These are phyloP conservation scores for Porpolomopsis calyptriformis DNA, from an alignment of 768 basidiomycete genomes.

Conservation along the genomic window DNA sequence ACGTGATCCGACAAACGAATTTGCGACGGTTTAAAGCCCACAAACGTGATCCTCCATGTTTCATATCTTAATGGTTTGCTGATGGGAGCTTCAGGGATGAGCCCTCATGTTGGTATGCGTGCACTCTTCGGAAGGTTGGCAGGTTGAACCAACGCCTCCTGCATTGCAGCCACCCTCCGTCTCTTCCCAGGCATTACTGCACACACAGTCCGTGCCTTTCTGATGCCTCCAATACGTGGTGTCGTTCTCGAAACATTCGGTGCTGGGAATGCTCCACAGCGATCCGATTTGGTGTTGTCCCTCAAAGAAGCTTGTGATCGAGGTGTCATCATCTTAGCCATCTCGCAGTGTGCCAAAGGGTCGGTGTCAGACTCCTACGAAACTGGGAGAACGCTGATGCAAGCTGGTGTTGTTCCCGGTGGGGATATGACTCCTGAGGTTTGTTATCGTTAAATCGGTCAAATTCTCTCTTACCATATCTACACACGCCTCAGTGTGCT, in stretches of 20 bases:
- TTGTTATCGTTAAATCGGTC: background rate
- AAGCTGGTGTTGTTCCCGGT: constrained; percentile 73
- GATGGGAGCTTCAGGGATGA: constrained; percentile 45
- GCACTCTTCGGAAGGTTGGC: background rate
- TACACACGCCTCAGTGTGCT: constrained; percentile 51
- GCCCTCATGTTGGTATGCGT: constrained; percentile 63
- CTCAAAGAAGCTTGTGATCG: constrained; percentile 74
- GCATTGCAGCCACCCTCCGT: constrained; percentile 57
- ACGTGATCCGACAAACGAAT: constrained; percentile 75
- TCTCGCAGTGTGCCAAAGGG: constrained; percentile 84
- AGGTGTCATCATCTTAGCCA: constrained; percentile 82
- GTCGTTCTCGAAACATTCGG: constrained; percentile 89
- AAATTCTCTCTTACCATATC: constrained; percentile 1
- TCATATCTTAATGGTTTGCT: background rate
- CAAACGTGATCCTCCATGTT: constrained; percentile 39
- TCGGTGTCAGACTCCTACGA: constrained; percentile 78
- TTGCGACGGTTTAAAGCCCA: constrained; percentile 72
- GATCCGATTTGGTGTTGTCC: constrained; percentile 61
- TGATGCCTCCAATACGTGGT: constrained; percentile 63
- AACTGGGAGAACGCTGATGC: constrained; percentile 58
- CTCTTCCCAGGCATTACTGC: constrained; percentile 82
- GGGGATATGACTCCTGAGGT: constrained; percentile 95
- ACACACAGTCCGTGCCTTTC: constrained; percentile 63
- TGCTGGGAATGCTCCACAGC: constrained; percentile 85
- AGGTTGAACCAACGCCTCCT: constrained; percentile 11